Evolutionary conservation across 2,329 filamentous ascomycete species (phyloP).

Genomic region (Nectriaceae sp.): DNA sequence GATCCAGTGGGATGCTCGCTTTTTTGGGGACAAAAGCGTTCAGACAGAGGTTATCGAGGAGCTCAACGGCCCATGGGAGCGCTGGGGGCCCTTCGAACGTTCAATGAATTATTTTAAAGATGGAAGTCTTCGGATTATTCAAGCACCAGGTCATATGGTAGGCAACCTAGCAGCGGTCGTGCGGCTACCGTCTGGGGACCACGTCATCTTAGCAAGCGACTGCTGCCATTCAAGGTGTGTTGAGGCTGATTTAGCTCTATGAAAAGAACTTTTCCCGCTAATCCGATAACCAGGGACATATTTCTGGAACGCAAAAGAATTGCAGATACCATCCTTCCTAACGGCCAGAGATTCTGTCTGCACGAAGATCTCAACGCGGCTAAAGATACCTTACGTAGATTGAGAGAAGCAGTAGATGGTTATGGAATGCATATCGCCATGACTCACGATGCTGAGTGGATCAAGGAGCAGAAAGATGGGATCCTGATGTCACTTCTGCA

Average conservation of each 20-base stretch:
- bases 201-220: background rate
- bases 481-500: constrained; percentile 10
- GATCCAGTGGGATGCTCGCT: constrained; percentile 12
- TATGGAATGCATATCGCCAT: constrained; percentile 12
- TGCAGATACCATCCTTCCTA: constrained; percentile 1
- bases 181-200: background rate
- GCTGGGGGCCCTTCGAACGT: background rate
- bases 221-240: background rate
- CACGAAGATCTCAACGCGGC: constrained; percentile 7
- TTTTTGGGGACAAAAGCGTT: constrained; percentile 3
- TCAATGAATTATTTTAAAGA: background rate
- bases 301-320: constrained; percentile 4
- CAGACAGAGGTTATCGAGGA: background rate
- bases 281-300: constrained; percentile 10
- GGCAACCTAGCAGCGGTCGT: background rate
- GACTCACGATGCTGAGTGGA: constrained; percentile 13
- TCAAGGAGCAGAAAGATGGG: constrained; percentile 3
- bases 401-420: constrained; percentile 5
- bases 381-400: background rate
- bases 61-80: constrained; percentile 2
- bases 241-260: too few species aligned
- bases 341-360: constrained; percentile 7
- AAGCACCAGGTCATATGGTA: background rate
- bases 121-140: background rate
- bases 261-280: too few species aligned